These are phyloP conservation scores for Asterochloris erici DNA, from an alignment of 139 green algal genomes.

Conservation along the genomic window DNA sequence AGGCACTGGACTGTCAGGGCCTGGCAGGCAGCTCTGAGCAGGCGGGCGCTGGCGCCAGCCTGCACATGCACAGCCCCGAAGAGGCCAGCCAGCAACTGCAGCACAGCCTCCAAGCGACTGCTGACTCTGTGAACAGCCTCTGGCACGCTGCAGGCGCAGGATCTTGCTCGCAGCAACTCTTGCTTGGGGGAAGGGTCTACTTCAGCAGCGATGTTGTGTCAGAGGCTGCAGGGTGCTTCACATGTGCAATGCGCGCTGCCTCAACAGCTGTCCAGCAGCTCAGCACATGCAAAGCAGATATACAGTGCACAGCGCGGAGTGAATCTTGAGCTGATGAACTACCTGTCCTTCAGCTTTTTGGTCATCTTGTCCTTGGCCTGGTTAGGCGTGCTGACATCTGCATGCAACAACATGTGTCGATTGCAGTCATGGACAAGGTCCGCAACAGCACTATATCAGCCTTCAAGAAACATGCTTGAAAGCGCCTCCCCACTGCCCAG, in stretches of 20 bases:
- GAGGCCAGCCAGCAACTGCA: constrained; percentile 32
- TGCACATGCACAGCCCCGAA: constrained; percentile 35
- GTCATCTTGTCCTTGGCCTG: too few species aligned
- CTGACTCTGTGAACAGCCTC: constrained; percentile 1
- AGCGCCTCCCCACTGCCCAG: too few species aligned
- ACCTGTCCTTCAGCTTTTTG: too few species aligned
- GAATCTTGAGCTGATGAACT: background rate
- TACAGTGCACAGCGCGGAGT: background rate
- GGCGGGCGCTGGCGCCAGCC: constrained; percentile 41
- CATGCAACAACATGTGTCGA: too few species aligned
- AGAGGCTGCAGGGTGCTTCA: background rate
- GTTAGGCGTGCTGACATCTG: too few species aligned
- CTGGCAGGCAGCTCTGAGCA: constrained; percentile 48
- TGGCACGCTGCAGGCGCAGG: constrained; percentile 11
- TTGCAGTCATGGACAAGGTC: too few species aligned
- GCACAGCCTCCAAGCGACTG: constrained; percentile 24
- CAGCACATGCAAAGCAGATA: background rate
- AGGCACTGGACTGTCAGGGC: constrained; percentile 50
- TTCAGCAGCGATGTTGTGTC: background rate
- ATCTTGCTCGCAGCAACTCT: too few species aligned
- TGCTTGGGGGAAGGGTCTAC: background rate
- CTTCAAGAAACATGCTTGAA: too few species aligned
- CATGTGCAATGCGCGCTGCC: background rate
- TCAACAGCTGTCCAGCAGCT: background rate
- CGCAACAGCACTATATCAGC: too few species aligned